phyloP scores from a whole-genome alignment of 495 filamentous ascomycete species.

The Aspergillus cavernicola region DNA sequence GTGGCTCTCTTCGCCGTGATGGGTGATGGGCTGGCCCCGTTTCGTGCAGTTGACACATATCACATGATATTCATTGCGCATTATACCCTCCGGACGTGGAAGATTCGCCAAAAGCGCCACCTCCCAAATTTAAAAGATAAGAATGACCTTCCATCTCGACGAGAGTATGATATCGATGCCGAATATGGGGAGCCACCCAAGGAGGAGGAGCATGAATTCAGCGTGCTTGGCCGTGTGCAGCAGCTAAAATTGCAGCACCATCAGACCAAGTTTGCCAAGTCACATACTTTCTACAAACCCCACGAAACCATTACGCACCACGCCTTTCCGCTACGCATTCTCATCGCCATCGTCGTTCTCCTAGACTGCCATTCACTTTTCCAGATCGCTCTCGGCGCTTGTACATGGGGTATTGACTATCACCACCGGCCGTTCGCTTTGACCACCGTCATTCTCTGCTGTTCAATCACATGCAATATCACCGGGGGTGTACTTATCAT shows the following conservation, averaged over 20 bases:
- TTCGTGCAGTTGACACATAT: conserved; percentile 74
- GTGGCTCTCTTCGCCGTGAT: conserved; percentile 75
- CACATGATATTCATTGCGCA: conserved; percentile 71
- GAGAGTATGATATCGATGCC: conserved; percentile 23
- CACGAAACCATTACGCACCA: conserved; percentile 77
- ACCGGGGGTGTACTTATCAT: conserved; percentile 66
- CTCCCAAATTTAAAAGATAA: conserved; percentile 64
- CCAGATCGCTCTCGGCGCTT: conserved; percentile 70
- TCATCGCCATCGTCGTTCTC: conserved; percentile 68
- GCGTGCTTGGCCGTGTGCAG: conserved; percentile 59
- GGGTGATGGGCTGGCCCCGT: conserved; percentile 73
- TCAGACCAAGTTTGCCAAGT: conserved; percentile 68
- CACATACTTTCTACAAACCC: conserved; percentile 81
- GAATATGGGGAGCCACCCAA: conserved; percentile 27
- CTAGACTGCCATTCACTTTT: conserved; percentile 70
- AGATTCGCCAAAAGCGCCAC: conserved; percentile 56
- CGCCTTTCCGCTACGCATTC: conserved; percentile 68
- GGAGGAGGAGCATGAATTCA: conserved; percentile 47
- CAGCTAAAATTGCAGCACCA: conserved; percentile 65
- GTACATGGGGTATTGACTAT: conserved; percentile 69
- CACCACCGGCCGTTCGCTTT: conserved; percentile 59
- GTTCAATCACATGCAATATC: conserved; percentile 69
- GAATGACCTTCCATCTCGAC: conserved; percentile 62
- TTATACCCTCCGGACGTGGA: conserved; percentile 68
- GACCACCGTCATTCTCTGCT: conserved; percentile 75